Base-by-base conservation (phyloP, 2,329 filamentous ascomycete genomes). In the Trichoderma koningiopsis region DNA sequence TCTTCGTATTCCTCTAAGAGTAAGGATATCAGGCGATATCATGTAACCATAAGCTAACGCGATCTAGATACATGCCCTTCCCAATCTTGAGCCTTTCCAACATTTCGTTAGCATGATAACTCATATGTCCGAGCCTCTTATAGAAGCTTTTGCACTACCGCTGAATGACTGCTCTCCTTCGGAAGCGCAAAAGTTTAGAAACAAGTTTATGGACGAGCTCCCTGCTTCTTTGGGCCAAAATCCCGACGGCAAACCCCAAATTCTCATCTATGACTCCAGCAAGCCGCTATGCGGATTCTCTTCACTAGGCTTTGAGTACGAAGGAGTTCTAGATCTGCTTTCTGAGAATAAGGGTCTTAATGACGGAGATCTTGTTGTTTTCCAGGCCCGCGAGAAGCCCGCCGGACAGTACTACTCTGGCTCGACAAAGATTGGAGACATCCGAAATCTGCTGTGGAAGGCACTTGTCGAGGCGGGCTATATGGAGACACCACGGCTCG, bases 251-350 rank as follows among this genome's bases (percentile, higher is more conserved):
- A 89, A 89, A 56, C 94, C 95, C 0, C 93, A 91, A 2, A 86
- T 96, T 8, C 90, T 97, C 70, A 83, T 96, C 0, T 89, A 88
- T 72, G 91, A 97, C 77, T 85, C 88, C 0, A 85, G 86, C 56
- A 89, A 91, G 73, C 94, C 95, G 0, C 83, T 96, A 1, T 84
- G 87, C 59, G 94, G 95, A 0, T 87, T 97, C 1, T 89, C 92
- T 2, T 87, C 91, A 0, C 88, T 97, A 49, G 94, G 93, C 0
- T 79, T 79, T 27, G 79, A 81, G 7, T 91, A 92, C 74, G 89
- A 93, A 76, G 89, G 87, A 19, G 85, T 89, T 0, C 60, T 81
- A 3, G 74, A 77, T 6, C 72, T 76, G 11, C 70, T 78, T 2
- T 73, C 75, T 0, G 74, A 73, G 5, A 76, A 74, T 0, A 86